phyloP scores from a whole-genome alignment of 2,329 filamentous ascomycete species.

The Xylariaceae sp. region DNA sequence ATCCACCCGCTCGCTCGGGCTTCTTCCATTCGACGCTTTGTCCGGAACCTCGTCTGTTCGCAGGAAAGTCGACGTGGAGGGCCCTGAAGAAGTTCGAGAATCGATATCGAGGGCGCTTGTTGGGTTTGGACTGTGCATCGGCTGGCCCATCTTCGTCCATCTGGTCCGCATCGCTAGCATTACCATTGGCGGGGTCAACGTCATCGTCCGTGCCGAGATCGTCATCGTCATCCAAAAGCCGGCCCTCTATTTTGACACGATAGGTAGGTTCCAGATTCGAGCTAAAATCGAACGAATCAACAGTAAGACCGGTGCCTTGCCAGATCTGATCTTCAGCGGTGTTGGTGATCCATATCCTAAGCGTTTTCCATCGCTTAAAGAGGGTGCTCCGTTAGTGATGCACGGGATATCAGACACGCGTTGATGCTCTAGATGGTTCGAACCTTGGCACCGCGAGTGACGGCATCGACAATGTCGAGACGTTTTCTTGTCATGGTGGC shows the following conservation, averaged over 20 bases:
- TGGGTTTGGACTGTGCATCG: slow-evolving; percentile 31
- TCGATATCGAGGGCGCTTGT: slow-evolving; percentile 43
- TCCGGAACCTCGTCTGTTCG: slow-evolving; percentile 51
- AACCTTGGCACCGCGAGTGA: slow-evolving; percentile 68
- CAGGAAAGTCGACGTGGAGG: slow-evolving; percentile 70
- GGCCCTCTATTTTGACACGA: slow-evolving; percentile 86
- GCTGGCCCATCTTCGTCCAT: slow-evolving; percentile 55
- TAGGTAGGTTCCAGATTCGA: slow-evolving; percentile 74
- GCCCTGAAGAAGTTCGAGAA: slow-evolving; percentile 78
- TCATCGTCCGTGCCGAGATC: slow-evolving; percentile 43
- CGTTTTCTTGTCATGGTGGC: slow-evolving; percentile 92
- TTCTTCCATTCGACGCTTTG: slow-evolving; percentile 81
- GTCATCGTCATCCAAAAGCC: slow-evolving; percentile 66
- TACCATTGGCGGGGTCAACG: slow-evolving; percentile 41
- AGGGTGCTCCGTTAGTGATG: slow-evolving; percentile 12
- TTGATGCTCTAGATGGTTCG: slow-evolving; percentile 10
- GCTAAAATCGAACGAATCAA: slow-evolving; percentile 76
- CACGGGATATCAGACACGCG: not conserved
- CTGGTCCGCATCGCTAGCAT: slow-evolving; percentile 42
- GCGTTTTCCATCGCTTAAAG: slow-evolving; percentile 65
- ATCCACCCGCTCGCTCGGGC: slow-evolving; percentile 51
- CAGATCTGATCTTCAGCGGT: slow-evolving; percentile 91
- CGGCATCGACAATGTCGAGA: slow-evolving; percentile 79
- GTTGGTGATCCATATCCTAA: slow-evolving; percentile 93
- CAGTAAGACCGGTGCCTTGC: slow-evolving; percentile 66